Evolutionary conservation across 345 rosid genomes (phyloP).

Genomic region (Salix dunnii): DNA sequence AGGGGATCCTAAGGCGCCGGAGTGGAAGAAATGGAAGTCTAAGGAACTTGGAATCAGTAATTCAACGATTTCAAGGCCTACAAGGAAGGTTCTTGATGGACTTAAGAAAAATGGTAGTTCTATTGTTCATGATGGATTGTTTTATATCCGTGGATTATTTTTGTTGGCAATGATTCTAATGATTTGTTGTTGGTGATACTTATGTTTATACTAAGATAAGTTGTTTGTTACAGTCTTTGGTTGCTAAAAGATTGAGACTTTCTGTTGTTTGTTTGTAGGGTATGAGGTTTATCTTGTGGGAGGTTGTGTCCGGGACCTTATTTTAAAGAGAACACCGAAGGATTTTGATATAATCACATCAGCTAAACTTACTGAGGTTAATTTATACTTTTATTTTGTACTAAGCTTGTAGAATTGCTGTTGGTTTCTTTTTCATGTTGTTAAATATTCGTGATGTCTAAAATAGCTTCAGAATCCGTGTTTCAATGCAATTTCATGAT

Average conservation of each 20-base stretch:
- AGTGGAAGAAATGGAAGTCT: conserved; percentile 53
- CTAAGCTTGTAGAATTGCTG: neutral
- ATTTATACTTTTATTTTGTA: neutral
- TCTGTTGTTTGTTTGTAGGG: conserved; percentile 36
- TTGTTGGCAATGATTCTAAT: neutral
- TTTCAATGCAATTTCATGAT: neutral
- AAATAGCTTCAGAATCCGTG: neutral
- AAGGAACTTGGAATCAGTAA: conserved; percentile 54
- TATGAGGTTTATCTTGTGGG: conserved; percentile 90
- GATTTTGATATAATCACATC: conserved; percentile 91
- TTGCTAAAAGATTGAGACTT: neutral
- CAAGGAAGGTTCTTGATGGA: conserved; percentile 51
- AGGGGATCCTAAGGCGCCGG: neutral
- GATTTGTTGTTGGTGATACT: neutral
- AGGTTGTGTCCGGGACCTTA: conserved; percentile 95
- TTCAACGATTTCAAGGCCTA: conserved; percentile 57
- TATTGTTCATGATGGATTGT: neutral
- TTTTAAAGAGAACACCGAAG: conserved; percentile 70
- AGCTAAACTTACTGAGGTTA: conserved; percentile 83
- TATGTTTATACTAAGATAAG: neutral
- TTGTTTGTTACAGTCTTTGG: neutral
- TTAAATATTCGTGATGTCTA: neutral
- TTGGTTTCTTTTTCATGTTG: neutral
- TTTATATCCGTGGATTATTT: neutral
- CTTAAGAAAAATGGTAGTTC: conserved; percentile 47